A percentile compares a stretch with the other conserved stretches of the same genome.
phyloP scores from a whole-genome alignment of 2,329 filamentous ascomycete genomes.

The Aspergillus pseudoviridinutans region DNA sequence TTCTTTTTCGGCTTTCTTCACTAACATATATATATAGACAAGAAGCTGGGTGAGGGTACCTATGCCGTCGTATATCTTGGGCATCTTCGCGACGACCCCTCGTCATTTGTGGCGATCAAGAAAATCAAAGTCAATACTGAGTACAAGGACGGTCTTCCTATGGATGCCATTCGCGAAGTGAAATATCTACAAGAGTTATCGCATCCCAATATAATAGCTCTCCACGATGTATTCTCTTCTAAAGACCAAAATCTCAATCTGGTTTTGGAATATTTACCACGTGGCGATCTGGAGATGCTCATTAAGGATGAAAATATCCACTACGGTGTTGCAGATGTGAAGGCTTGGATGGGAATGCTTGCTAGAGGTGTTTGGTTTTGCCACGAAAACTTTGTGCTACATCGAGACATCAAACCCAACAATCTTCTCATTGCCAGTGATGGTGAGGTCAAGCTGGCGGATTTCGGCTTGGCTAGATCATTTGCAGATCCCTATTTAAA shows the following conservation, averaged over 20 bases:
- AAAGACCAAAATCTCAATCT: constrained; percentile 96
- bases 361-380: constrained; percentile 90
- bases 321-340: constrained; percentile 87
- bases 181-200: constrained; percentile 91
- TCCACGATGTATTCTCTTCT: constrained; percentile 89
- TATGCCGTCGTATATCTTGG: constrained; percentile 95
- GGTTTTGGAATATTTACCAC: constrained; percentile 87
- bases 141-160: constrained; percentile 85
- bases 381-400: constrained; percentile 87
- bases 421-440: constrained; percentile 92
- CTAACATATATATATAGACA: constrained; percentile 51
- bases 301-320: constrained; percentile 80
- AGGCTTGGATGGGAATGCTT: constrained; percentile 99
- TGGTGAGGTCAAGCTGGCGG: constrained; percentile 89
- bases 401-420: constrained; percentile 98
- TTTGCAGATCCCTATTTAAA: constrained; percentile 83
- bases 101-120: constrained; percentile 67
- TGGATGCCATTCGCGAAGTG: constrained; percentile 92
- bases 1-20: not conserved
- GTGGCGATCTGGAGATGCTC: constrained; percentile 92
- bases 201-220: constrained; percentile 91
- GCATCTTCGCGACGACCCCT: constrained; percentile 68
- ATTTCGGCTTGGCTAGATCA: constrained; percentile 89
- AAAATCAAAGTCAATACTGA: constrained; percentile 53
- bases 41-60: constrained; percentile 91